Evolutionary conservation across 352 stramenopile species (phyloP), one percentile per base, ranked within the genome.

Genomic region (Plasmopara muralis): DNA sequence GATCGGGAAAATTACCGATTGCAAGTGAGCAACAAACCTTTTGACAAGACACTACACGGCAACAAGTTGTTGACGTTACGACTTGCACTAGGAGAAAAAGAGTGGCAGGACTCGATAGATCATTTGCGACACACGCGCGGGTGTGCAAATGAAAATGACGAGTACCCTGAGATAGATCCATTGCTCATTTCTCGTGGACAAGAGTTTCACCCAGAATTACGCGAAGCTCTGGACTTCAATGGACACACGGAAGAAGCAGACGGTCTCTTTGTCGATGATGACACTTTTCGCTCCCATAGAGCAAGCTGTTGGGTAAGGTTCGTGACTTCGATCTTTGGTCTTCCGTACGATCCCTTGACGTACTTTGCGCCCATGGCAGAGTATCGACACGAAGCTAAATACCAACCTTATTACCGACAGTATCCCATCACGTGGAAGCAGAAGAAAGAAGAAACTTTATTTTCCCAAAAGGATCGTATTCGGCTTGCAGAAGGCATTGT

Each of bases 341-440:
- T 92, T 31, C 66, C 74, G 30, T 85, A 88, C 60, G 79, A 93
- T 50, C 68, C 83, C 0, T 69, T 70, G 55, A 93, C 79, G 47
- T 93, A 90, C 57, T 93, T 93, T 68, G 68, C 79, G 4, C 72
- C 81, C 13, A 89, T 82, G 43, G 79, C 77, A 2, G 77, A 89
- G 43, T 93, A 90, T 63, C 74, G 77, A 14, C 75, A 74, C 43
- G 83, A 93, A 29, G 53, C 66, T 0, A 76, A 74, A 46, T 90
- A 73, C 49, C 83, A 93, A 52, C 76, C 79, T 16, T 93, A 84
- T 66, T 93, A 87, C 50, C 72, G 83, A 31, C 79, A 77, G 0
- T 90, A 93, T 40, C 74, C 82, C n/a, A 63, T 89, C 49, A 68
- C 83, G 29, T 91, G 80, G 80, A 73, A 69, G 3, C 49, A 55